These are phyloP conservation scores for Lentinula boryana DNA, from an alignment of 768 basidiomycete species.

Conservation along the genomic window DNA sequence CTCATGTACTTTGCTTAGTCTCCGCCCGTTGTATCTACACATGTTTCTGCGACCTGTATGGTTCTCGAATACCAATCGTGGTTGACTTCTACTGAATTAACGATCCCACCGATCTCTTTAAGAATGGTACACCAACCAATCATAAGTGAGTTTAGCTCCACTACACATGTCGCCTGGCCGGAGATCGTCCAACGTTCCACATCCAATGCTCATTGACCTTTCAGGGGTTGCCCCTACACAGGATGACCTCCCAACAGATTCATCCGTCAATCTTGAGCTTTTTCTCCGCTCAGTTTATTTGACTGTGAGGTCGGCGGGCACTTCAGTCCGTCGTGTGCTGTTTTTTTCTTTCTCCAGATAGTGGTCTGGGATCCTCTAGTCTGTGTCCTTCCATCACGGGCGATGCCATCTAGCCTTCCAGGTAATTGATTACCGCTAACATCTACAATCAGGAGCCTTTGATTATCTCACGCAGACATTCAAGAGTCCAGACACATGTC, in stretches of 20 bases:
- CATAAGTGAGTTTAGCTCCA: background rate
- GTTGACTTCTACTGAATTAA: background rate
- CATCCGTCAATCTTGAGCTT: background rate
- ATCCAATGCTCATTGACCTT: background rate
- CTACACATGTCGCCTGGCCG: background rate
- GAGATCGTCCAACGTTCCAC: background rate
- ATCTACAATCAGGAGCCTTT: background rate
- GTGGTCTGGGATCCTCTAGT: background rate
- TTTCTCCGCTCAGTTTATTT: background rate
- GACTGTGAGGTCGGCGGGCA: background rate
- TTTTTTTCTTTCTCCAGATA: background rate
- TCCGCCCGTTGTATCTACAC: background rate
- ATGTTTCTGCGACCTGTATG: background rate
- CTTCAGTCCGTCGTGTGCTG: background rate
- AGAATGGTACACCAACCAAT: background rate
- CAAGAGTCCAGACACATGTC: background rate
- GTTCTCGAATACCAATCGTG: background rate
- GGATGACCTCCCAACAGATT: background rate
- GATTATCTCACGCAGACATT: background rate
- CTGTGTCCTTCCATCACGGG: slow-evolving; percentile 1
- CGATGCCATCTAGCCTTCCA: background rate
- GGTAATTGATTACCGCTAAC: background rate
- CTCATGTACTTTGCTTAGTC: slow-evolving; percentile 87
- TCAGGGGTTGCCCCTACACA: background rate
- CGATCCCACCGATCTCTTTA: background rate